Percentiles rank a stretch among this genome's conserved stretches.
phyloP scores from a whole-genome alignment of 306 rosid genomes.

The Inga laurina region DNA sequence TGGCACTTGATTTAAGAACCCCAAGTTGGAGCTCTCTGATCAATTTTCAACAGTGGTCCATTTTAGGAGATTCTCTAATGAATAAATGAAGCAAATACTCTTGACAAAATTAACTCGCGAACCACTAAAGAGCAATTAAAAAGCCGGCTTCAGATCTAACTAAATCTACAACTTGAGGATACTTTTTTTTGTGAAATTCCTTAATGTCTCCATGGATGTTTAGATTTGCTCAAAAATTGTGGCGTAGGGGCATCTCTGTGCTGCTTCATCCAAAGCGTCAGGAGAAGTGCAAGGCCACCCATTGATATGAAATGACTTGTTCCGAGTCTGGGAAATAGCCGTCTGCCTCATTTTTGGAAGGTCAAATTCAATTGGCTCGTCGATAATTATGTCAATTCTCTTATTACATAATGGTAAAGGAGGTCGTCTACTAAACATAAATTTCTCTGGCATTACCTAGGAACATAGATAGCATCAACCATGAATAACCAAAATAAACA shows the following conservation, averaged over 20 bases:
- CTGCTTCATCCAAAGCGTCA: conserved; percentile 73
- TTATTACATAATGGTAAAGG: conserved; percentile 72
- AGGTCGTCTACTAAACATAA: conserved; percentile 71
- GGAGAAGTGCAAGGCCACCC: conserved; percentile 67
- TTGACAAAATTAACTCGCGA: background rate
- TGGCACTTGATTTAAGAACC: background rate
- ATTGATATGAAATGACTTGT: conserved; percentile 37
- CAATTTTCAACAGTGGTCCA: background rate
- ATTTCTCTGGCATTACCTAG: conserved; percentile 94
- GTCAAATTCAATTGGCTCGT: conserved; percentile 81
- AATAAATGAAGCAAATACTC: background rate
- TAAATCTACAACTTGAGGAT: background rate
- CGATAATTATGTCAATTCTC: conserved; percentile 66
- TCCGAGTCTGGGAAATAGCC: conserved; percentile 57
- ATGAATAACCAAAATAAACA: conserved; percentile 38
- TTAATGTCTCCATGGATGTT: conserved; percentile 54
- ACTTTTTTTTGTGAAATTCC: conserved; percentile 18
- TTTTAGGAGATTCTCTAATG: background rate
- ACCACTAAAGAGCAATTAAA: background rate
- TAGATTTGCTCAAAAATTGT: conserved; percentile 69
- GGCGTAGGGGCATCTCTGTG: conserved; percentile 66
- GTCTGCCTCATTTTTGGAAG: conserved; percentile 61
- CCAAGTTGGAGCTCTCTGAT: background rate
- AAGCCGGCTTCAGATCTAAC: background rate
- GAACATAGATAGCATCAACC: conserved; percentile 31